Conservation (phyloP, 179 eudicot genomes). For the Spinacia oleracea region DNA sequence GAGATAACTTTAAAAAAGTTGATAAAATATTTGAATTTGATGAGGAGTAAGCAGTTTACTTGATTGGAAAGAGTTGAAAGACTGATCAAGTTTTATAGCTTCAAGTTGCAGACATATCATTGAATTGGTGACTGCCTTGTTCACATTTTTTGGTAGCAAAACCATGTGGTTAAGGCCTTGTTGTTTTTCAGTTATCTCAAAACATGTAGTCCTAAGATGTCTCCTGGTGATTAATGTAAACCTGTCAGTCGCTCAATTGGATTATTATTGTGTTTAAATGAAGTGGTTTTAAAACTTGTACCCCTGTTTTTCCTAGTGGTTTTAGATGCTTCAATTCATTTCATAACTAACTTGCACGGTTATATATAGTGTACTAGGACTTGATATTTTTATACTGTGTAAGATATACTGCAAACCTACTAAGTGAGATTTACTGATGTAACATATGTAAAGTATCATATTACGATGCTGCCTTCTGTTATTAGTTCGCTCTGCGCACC, state of each 20-base stretch:
- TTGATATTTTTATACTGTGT: not conserved
- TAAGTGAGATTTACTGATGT: not conserved
- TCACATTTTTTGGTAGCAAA: not conserved
- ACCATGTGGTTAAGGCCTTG: constrained; percentile 9
- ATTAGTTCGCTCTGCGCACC: no score
- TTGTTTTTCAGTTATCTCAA: not conserved
- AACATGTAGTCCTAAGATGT: not conserved
- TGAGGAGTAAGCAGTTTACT: not conserved
- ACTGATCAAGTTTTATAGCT: constrained; percentile 13
- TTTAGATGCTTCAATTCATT: not conserved
- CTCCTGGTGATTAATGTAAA: not conserved
- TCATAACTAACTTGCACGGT: not conserved
- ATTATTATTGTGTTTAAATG: not conserved
- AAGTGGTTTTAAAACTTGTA: not conserved
- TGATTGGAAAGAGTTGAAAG: not conserved
- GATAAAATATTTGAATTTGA: not conserved
- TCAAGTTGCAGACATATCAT: not conserved
- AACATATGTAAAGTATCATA: not conserved
- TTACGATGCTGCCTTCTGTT: not conserved
- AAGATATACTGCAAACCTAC: not conserved
- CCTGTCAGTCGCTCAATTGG: not conserved
- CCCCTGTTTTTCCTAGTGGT: not conserved
- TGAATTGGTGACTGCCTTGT: not conserved
- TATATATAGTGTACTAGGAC: not conserved
- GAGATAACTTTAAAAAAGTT: not conserved